These are phyloP conservation scores for Heliocybe sulcata DNA, from an alignment of 1,284 basidiomycete species.

Conservation along the genomic window DNA sequence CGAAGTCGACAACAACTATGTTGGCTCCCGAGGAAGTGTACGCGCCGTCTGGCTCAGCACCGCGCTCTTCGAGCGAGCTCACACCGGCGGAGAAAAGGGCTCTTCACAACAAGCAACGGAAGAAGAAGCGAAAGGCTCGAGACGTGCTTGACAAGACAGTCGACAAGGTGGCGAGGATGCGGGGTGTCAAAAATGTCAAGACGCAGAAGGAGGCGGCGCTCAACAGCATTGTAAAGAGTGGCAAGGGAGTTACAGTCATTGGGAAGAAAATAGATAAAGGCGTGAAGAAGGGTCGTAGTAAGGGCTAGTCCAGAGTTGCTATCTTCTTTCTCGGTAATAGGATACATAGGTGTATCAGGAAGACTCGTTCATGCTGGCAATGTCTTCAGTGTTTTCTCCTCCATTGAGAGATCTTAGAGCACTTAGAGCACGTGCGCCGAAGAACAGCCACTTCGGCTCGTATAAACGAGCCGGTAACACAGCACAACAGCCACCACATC, in stretches of 20 bases:
- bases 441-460: neutral
- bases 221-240: conserved; percentile 72
- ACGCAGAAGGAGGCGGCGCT: conserved; percentile 81
- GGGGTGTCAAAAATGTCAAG: conserved; percentile 44
- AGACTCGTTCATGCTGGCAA: too few relatives aligned
- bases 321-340: too few relatives aligned
- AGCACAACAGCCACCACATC: conserved; percentile 27
- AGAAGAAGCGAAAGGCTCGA: conserved; percentile 65
- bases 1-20: conserved; percentile 70
- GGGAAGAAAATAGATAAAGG: conserved; percentile 54
- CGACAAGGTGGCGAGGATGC: conserved; percentile 54
- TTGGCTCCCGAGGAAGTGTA: conserved; percentile 95
- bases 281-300: conserved; percentile 24
- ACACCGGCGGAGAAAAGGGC: conserved; percentile 82
- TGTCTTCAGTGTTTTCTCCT: neutral
- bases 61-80: conserved; percentile 71
- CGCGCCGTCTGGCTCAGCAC: conserved; percentile 44
- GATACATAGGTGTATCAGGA: neutral
- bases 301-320: conserved; percentile 9
- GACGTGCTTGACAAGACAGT: conserved; percentile 65
- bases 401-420: too few relatives aligned
- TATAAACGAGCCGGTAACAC: conserved; percentile 2
- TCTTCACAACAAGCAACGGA: conserved; percentile 66
- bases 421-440: neutral
- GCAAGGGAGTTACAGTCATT: conserved; percentile 83